Evolutionary conservation across 2,329 filamentous ascomycete species (phyloP).

Genomic region (Fusarium sp.): DNA sequence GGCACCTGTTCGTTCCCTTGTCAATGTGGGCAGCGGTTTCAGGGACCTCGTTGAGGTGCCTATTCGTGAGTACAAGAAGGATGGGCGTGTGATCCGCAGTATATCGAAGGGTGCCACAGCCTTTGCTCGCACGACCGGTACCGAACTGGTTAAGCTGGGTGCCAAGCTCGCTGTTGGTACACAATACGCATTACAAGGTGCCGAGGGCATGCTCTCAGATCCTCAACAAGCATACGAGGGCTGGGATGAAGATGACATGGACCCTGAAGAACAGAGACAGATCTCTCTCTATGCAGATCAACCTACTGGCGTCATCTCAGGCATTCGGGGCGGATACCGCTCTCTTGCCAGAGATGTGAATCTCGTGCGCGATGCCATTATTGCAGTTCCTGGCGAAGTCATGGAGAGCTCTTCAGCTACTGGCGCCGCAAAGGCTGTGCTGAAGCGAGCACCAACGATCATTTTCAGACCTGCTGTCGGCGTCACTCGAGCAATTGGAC

Average conservation of each 20-base stretch:
- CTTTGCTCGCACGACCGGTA: constrained; percentile 93
- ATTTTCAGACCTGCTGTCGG: constrained; percentile 91
- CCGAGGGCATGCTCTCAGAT: constrained; percentile 78
- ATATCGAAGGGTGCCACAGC: constrained; percentile 89
- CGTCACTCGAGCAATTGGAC: constrained; percentile 85
- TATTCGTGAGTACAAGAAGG: constrained; percentile 91
- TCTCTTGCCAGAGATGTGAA: constrained; percentile 89
- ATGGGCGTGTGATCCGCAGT: constrained; percentile 89
- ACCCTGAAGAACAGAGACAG: constrained; percentile 77
- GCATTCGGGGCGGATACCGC: constrained; percentile 82
- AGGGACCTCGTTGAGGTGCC: constrained; percentile 88
- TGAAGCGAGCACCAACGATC: constrained; percentile 87
- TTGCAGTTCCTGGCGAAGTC: constrained; percentile 91
- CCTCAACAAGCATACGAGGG: constrained; percentile 48
- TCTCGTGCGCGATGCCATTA: constrained; percentile 87
- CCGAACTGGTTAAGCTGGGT: constrained; percentile 91
- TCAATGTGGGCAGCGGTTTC: constrained; percentile 90
- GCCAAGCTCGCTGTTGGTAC: constrained; percentile 95
- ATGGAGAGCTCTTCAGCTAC: constrained; percentile 86
- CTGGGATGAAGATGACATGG: constrained; percentile 69
- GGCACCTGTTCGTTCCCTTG: constrained; percentile 87
- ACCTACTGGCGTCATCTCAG: constrained; percentile 87
- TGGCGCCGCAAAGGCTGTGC: constrained; percentile 81
- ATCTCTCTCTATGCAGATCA: constrained; percentile 95
- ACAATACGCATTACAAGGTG: constrained; percentile 89